These are phyloP conservation scores for Sabuloglossum arenarium DNA, from an alignment of 495 filamentous ascomycete genomes.

Conservation along the genomic window DNA sequence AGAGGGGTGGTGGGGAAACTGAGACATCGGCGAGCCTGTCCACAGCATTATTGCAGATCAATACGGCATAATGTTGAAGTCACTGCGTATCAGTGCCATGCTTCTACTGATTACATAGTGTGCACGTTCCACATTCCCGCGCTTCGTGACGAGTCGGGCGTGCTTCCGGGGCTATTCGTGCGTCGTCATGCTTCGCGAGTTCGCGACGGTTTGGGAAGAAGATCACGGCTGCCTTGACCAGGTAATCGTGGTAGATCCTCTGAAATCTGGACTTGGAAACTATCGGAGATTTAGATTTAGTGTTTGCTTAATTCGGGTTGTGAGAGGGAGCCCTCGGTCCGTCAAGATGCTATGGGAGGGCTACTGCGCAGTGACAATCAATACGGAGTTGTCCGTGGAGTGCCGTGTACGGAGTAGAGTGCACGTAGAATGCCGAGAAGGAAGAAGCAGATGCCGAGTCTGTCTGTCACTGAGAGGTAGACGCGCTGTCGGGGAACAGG, in stretches of 20 bases:
- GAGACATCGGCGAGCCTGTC: not conserved
- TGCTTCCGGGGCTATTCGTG: not conserved
- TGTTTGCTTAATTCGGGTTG: not conserved
- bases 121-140: not conserved
- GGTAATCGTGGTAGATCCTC: not conserved
- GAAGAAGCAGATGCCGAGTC: not conserved
- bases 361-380: too few species aligned
- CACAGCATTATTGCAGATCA: not conserved
- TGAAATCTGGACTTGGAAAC: not conserved
- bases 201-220: too few species aligned
- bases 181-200: too few species aligned
- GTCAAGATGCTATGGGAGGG: not conserved
- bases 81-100: too few species aligned
- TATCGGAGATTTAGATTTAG: not conserved
- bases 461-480: too few species aligned
- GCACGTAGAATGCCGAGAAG: not conserved
- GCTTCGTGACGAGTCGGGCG: not conserved
- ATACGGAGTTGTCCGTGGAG: too few species aligned
- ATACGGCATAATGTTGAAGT: not conserved
- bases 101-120: not conserved
- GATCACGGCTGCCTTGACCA: too few species aligned
- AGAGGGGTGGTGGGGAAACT: not conserved
- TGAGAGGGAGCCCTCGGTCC: not conserved
- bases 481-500: conserved; percentile 8
- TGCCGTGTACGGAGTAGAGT: not conserved